Evolutionary conservation across 345 rosid genomes (phyloP).

Genomic region (Citrus mangshanensis): DNA sequence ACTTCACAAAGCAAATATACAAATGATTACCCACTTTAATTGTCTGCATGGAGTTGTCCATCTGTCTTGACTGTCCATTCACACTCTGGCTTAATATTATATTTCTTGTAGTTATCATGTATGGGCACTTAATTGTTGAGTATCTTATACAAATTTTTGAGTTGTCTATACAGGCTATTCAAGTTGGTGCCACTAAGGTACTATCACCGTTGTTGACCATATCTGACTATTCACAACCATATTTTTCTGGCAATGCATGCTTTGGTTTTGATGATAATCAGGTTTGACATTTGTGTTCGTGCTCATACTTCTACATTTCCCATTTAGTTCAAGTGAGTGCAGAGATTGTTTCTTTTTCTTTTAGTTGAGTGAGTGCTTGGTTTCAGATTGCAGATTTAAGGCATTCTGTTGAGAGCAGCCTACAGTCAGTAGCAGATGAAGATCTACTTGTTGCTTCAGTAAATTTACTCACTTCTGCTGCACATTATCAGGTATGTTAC

Average conservation of each 20-base stretch:
- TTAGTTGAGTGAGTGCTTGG: conserved; percentile 23
- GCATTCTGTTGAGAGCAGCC: conserved; percentile 36
- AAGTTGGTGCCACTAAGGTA: conserved; percentile 61
- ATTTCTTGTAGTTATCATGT: not conserved
- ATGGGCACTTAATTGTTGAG: not conserved
- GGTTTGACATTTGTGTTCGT: conserved; percentile 45
- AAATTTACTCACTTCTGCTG: conserved; percentile 65
- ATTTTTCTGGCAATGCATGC: conserved; percentile 43
- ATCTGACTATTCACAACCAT: conserved; percentile 53
- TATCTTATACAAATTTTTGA: not conserved
- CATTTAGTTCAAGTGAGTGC: conserved; percentile 2
- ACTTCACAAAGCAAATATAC: not conserved
- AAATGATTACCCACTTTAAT: not conserved
- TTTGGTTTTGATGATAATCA: conserved; percentile 71
- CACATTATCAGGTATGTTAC: conserved; percentile 64
- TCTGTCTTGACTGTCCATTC: not conserved
- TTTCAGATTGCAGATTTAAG: conserved; percentile 60
- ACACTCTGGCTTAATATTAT: not conserved
- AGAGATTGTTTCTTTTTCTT: conserved; percentile 12
- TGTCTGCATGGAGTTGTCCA: not conserved
- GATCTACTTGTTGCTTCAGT: conserved; percentile 57
- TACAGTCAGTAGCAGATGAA: conserved; percentile 46
- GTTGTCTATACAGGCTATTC: conserved; percentile 55
- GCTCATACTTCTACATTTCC: conserved; percentile 5
- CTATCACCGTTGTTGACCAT: conserved; percentile 53